phyloP scores from a whole-genome alignment of 1,284 basidiomycete genomes.

The Puccinia hordei region DNA sequence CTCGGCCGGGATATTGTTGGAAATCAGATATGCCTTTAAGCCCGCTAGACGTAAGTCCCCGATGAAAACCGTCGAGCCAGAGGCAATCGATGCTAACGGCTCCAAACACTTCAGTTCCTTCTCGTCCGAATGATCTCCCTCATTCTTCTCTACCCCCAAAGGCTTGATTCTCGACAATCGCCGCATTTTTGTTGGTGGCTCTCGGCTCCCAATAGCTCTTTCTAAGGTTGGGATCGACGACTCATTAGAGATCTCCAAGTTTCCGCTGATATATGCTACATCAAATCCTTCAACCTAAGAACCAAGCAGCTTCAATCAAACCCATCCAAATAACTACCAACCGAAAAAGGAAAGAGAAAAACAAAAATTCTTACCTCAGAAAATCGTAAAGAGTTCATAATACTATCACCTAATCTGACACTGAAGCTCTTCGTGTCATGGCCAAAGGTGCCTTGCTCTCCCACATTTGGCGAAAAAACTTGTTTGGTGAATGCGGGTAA shows the following conservation, averaged over 20 bases:
- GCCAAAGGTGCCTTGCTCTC: conserved; percentile 81
- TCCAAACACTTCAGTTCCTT: conserved; percentile 58
- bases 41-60: conserved; percentile 87
- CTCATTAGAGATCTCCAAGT: conserved; percentile 76
- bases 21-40: conserved; percentile 74
- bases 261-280: conserved; percentile 84
- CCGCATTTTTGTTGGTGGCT: conserved; percentile 17
- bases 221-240: conserved; percentile 64
- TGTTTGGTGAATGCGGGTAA: conserved; percentile 86
- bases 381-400: conserved; percentile 78
- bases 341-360: conserved; percentile 1
- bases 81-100: conserved; percentile 59
- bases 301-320: background rate
- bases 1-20: conserved; percentile 79
- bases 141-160: conserved; percentile 53
- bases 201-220: conserved; percentile 31
- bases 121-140: conserved; percentile 52
- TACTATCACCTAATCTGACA: conserved; percentile 84
- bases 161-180: conserved; percentile 28
- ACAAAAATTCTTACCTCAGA: conserved; percentile 68
- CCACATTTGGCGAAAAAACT: conserved; percentile 74
- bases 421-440: conserved; percentile 94
- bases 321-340: conserved; percentile 13
- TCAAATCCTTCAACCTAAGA: conserved; percentile 92
- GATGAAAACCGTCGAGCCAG: conserved; percentile 88